Evolutionary conservation across 495 filamentous ascomycete genomes (phyloP).

Genomic region (Neurospora intermedia): DNA sequence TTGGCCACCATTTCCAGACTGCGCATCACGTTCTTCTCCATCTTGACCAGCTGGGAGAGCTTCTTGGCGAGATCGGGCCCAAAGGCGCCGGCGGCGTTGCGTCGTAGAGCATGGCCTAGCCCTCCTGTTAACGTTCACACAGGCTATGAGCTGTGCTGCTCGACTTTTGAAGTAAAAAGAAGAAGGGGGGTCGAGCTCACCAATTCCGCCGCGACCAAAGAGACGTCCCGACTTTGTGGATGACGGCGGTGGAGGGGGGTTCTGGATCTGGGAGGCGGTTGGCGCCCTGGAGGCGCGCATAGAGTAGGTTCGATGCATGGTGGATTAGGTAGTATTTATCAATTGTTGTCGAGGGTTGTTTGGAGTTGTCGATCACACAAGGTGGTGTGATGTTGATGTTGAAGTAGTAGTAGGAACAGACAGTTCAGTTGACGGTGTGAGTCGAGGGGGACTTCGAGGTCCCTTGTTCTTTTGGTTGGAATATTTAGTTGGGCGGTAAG

Average conservation of each 20-base stretch:
- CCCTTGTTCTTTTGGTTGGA: background rate
- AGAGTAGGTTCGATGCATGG: conserved; percentile 96
- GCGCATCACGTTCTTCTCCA: conserved; percentile 99
- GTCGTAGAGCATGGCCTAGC: conserved; percentile 87
- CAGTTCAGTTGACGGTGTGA: background rate
- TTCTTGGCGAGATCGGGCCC: conserved; percentile 96
- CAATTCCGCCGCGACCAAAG: conserved; percentile 75
- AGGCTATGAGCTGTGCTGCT: background rate
- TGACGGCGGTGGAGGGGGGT: conserved; percentile 84
- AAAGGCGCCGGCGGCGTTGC: conserved; percentile 82
- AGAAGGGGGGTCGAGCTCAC: conserved; percentile 35
- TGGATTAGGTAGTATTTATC: background rate
- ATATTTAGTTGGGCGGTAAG: background rate
- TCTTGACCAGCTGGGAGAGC: conserved; percentile 94
- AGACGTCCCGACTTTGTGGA: conserved; percentile 81
- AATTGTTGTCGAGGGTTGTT: background rate
- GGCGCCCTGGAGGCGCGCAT: conserved; percentile 95
- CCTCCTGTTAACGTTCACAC: conserved; percentile 10
- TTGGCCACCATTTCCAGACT: conserved; percentile 90
- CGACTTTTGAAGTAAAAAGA: background rate
- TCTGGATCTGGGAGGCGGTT: conserved; percentile 60
- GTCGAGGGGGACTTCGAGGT: background rate
- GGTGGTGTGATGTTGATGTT: background rate
- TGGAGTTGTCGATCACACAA: background rate
- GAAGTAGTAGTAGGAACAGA: background rate